Percentiles rank a stretch among this genome's conserved stretches.
phyloP scores from a whole-genome alignment of 768 basidiomycete species.

The Rhodosporidiobolus sp. region DNA sequence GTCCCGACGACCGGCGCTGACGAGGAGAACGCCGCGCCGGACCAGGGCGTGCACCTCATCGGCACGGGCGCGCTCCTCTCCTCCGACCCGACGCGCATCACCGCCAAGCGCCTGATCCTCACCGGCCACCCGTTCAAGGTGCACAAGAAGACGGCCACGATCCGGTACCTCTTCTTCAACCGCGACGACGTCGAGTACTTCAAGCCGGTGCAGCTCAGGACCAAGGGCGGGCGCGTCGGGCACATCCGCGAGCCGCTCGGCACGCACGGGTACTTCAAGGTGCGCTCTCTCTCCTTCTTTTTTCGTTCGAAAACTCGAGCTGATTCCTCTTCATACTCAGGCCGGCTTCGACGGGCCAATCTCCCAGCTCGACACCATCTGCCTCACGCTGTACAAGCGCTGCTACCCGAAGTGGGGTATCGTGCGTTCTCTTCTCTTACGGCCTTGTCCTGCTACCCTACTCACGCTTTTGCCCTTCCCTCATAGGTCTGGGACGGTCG shows the following conservation, averaged over 20 bases:
- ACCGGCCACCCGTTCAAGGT: constrained; percentile 96
- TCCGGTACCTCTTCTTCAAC: constrained; percentile 99
- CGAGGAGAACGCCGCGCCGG: constrained; percentile 13
- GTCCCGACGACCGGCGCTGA: constrained; percentile 26
- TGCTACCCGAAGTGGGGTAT: constrained; percentile 84
- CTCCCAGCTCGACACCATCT: constrained; percentile 94
- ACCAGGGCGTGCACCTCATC: constrained; percentile 59
- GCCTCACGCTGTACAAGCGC: constrained; percentile 92
- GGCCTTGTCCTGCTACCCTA: not conserved
- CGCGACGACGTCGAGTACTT: constrained; percentile 85
- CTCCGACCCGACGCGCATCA: constrained; percentile 83
- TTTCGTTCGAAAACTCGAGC: not conserved
- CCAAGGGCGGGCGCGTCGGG: constrained; percentile 82
- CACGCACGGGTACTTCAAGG: constrained; percentile 97
- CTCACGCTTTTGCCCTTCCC: too few relatives aligned
- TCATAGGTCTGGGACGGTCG: constrained; percentile 22
- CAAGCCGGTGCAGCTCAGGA: constrained; percentile 87
- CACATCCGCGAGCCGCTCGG: constrained; percentile 90
- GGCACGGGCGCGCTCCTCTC: constrained; percentile 83
- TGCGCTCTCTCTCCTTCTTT: constrained; percentile 58
- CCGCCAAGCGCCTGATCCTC: constrained; percentile 88
- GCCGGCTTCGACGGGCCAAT: constrained; percentile 68
- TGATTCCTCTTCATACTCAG: not conserved
- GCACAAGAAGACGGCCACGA: constrained; percentile 93
- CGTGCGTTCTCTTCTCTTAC: not conserved